These are phyloP conservation scores for Tetrapisispora nanseiensis DNA, from an alignment of 805 yeast species.

Conservation along the genomic window DNA sequence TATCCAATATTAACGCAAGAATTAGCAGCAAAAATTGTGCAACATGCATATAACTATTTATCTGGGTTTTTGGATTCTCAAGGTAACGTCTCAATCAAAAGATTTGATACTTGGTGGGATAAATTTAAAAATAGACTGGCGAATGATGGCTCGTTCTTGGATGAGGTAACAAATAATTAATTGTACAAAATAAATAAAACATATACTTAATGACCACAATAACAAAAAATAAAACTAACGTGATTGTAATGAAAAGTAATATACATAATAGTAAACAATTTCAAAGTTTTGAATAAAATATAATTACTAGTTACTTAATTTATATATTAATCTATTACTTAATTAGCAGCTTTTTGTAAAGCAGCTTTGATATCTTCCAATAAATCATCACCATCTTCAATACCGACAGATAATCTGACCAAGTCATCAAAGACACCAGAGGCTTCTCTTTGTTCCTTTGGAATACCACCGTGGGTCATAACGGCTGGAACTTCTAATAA, in stretches of 20 bases:
- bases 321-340: too few species aligned
- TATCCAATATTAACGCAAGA: conserved; percentile 41
- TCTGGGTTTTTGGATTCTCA: conserved; percentile 75
- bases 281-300: too few species aligned
- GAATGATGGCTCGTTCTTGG: conserved; percentile 76
- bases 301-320: too few species aligned
- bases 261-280: neutral
- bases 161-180: conserved; percentile 31
- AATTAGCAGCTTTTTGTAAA: conserved; percentile 32
- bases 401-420: conserved; percentile 77
- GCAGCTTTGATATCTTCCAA: conserved; percentile 66
- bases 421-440: conserved; percentile 76
- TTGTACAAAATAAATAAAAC: too few species aligned
- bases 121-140: conserved; percentile 68
- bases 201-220: too few species aligned
- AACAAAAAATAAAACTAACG: neutral
- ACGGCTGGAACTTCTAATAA: conserved; percentile 80
- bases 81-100: conserved; percentile 79
- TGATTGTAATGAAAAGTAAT: neutral
- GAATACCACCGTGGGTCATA: conserved; percentile 90
- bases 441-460: conserved; percentile 64
- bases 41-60: conserved; percentile 83
- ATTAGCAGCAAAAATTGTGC: conserved; percentile 79
- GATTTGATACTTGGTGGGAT: conserved; percentile 92
- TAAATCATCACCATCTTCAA: conserved; percentile 73